Conservation (phyloP, 148 eudicot species). For the Vaccinium darrowii region DNA sequence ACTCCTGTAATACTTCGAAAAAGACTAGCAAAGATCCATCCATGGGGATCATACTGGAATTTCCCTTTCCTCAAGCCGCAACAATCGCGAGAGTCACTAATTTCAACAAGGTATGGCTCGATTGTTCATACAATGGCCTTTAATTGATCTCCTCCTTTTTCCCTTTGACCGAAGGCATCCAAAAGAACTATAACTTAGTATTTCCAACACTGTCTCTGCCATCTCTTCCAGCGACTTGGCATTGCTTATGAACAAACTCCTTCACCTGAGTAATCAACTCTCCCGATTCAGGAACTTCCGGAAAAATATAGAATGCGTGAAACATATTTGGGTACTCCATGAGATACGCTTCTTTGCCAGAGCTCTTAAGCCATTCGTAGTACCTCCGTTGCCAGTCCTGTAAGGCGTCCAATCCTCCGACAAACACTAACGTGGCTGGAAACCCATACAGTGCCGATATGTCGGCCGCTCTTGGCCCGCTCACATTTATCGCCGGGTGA, state of each 20-base stretch:
- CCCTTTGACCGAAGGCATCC: too few relatives aligned
- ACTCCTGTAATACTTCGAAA: too few relatives aligned
- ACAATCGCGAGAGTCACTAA: too few relatives aligned
- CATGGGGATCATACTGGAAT: too few relatives aligned
- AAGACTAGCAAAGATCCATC: too few relatives aligned
- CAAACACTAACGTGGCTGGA: conserved; percentile 35
- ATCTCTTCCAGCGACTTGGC: background rate
- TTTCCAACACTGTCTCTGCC: background rate
- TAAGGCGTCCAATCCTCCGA: conserved; percentile 33
- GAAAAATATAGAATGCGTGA: conserved; percentile 38
- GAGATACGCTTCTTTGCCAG: conserved; percentile 28
- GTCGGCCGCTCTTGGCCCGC: conserved; percentile 51
- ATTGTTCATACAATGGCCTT: too few relatives aligned
- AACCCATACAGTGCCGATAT: conserved; percentile 26
- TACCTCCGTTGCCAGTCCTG: conserved; percentile 45
- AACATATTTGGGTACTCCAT: conserved; percentile 34
- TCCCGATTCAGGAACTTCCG: conserved; percentile 27
- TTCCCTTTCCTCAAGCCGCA: too few relatives aligned
- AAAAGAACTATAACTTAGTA: too few relatives aligned
- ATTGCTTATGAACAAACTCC: conserved; percentile 24
- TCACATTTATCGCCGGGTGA: conserved; percentile 55
- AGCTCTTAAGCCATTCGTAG: conserved; percentile 26
- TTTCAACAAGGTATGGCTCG: too few relatives aligned
- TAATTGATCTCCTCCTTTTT: too few relatives aligned
- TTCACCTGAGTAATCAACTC: conserved; percentile 22